Evolutionary conservation across 1,284 basidiomycete genomes (phyloP).

Genomic region (Abortiporus biennis): DNA sequence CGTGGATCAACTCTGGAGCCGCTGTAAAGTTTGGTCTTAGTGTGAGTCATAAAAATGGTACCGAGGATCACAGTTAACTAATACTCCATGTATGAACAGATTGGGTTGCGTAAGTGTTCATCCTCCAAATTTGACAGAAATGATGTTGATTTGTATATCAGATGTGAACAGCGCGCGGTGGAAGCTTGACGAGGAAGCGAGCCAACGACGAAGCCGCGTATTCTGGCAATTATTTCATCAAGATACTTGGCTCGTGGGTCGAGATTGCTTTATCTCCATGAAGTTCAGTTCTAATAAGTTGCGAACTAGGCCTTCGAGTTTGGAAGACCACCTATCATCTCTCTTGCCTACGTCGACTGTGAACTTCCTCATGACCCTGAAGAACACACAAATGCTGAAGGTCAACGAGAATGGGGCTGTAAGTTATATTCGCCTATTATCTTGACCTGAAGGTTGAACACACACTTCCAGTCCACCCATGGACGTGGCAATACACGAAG

Average conservation of each 20-base stretch:
- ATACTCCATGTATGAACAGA: conserved; percentile 30
- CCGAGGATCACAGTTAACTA: conserved; percentile 4
- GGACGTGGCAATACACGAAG: conserved; percentile 47
- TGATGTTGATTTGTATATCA: conserved; percentile 20
- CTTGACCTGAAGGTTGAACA: neutral
- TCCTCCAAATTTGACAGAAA: neutral
- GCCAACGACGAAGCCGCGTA: conserved; percentile 42
- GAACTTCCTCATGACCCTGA: conserved; percentile 44
- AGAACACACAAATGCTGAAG: conserved; percentile 29
- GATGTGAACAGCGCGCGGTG: conserved; percentile 59
- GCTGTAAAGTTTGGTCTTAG: conserved; percentile 51
- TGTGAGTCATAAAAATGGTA: conserved; percentile 42
- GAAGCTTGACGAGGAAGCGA: conserved; percentile 40
- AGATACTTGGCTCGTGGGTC: conserved; percentile 53
- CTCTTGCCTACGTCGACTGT: conserved; percentile 48
- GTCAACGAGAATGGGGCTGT: conserved; percentile 43
- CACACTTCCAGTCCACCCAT: conserved; percentile 40
- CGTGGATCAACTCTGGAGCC: conserved; percentile 51
- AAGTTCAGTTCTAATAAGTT: neutral
- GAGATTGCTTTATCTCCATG: neutral
- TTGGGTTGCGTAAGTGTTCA: conserved; percentile 53
- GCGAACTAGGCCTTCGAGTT: conserved; percentile 51
- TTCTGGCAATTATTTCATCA: conserved; percentile 61
- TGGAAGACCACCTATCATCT: conserved; percentile 55
- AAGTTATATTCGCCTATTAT: conserved; percentile 17